Conservation (phyloP, 139 green algal genomes). For the Micromonas commoda region DNA sequence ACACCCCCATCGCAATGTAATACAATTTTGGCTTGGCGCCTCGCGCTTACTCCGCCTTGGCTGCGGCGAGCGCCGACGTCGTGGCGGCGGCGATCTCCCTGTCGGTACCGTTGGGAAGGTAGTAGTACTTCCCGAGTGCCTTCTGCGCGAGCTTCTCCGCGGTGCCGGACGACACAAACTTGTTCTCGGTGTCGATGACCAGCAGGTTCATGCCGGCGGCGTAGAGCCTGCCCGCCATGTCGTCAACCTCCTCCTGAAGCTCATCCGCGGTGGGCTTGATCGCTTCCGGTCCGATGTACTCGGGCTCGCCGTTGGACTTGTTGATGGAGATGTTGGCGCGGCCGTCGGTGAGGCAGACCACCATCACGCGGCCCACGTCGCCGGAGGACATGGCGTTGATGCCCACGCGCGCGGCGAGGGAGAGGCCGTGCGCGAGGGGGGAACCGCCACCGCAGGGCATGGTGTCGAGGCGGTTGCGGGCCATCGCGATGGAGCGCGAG, state of each 20-base stretch:
- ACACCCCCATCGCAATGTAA: no score
- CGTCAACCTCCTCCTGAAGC: conserved; percentile 58
- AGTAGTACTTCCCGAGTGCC: conserved; percentile 81
- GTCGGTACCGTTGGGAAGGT: conserved; percentile 90
- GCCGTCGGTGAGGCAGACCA: conserved; percentile 95
- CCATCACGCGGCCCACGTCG: conserved; percentile 89
- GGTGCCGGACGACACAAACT: conserved; percentile 99
- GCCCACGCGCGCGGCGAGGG: conserved; percentile 44
- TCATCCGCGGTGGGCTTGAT: conserved; percentile 44
- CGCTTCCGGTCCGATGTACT: conserved; percentile 71
- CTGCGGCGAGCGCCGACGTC: conserved; percentile 67
- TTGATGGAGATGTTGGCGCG: conserved; percentile 88
- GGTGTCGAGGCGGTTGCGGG: conserved; percentile 80
- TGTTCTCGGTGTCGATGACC: conserved; percentile 99
- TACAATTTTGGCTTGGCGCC: no score
- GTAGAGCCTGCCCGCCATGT: conserved; percentile 82
- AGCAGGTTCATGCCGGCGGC: conserved; percentile 76
- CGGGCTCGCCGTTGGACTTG: conserved; percentile 86
- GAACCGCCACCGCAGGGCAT: conserved; percentile 95
- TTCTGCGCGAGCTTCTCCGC: conserved; percentile 92
- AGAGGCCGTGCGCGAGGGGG: conserved; percentile 90
- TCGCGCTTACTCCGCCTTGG: conserved; percentile 54
- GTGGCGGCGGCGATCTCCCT: conserved; percentile 79
- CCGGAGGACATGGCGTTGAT: conserved; percentile 65
- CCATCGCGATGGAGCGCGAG: conserved; percentile 97